Evolutionary conservation across 768 basidiomycete species (phyloP).

Genomic region (Hypholoma fasciculare): DNA sequence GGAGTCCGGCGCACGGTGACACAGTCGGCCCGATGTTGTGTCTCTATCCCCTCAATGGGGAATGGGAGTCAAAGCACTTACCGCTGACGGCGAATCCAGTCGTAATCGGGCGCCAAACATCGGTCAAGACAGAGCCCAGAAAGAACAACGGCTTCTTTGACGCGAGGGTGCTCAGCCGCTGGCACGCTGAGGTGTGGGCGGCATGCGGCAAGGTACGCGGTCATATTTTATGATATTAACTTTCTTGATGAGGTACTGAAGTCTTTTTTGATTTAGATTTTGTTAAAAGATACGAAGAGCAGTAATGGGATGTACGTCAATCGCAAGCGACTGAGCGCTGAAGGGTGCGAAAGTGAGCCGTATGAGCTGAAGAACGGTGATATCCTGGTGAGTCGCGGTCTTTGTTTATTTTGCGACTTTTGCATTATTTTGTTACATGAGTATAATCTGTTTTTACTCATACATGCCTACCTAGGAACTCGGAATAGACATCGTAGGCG

Average conservation of each 20-base stretch:
- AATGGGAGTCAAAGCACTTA: conserved; percentile 94
- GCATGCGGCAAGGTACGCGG: conserved; percentile 63
- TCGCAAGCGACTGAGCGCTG: conserved; percentile 82
- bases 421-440: conserved; percentile 3
- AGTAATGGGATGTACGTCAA: conserved; percentile 98
- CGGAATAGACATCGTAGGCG: conserved; percentile 96
- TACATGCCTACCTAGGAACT: conserved; percentile 67
- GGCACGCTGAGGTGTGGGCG: no score
- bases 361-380: conserved; percentile 93
- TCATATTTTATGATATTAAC: conserved; percentile 37
- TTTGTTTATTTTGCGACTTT: neutral
- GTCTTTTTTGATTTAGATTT: conserved; percentile 57
- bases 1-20: no score
- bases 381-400: conserved; percentile 68
- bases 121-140: conserved; percentile 89
- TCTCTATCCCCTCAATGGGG: conserved; percentile 92
- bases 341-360: conserved; percentile 87
- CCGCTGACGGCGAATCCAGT: conserved; percentile 69
- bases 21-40: no score
- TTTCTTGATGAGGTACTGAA: neutral
- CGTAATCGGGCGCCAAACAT: conserved; percentile 95
- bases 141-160: conserved; percentile 98
- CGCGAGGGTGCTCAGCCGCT: conserved; percentile 54
- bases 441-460: neutral
- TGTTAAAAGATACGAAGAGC: conserved; percentile 95